These are phyloP conservation scores for Saccharomyces paradoxus DNA, from an alignment of 805 yeast genomes.

Conservation along the genomic window DNA sequence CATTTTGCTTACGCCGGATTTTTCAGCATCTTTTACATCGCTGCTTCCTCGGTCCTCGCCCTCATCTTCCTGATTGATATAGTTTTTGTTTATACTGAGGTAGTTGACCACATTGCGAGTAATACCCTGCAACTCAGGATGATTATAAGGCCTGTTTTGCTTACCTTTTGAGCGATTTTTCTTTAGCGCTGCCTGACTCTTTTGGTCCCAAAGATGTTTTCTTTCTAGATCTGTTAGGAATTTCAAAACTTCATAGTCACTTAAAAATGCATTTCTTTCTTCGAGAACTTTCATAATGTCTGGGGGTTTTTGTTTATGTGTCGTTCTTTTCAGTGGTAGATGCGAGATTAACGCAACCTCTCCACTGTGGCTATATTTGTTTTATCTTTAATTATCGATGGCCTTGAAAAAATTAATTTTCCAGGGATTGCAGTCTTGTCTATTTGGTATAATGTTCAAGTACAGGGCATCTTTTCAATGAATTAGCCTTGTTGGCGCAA, in stretches of 20 bases:
- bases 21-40: slow-evolving; percentile 10
- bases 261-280: slow-evolving; percentile 45
- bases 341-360: neutral
- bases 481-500: slow-evolving; percentile 17
- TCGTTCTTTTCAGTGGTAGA: neutral
- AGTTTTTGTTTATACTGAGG: slow-evolving; percentile 16
- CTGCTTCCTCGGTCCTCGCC: slow-evolving; percentile 6
- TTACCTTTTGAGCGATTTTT: slow-evolving; percentile 20
- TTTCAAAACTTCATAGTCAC: slow-evolving; percentile 49
- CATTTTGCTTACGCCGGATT: slow-evolving; percentile 22
- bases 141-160: slow-evolving; percentile 24
- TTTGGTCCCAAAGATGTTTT: slow-evolving; percentile 31
- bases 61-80: slow-evolving; percentile 14
- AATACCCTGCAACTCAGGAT: slow-evolving; percentile 32
- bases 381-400: neutral
- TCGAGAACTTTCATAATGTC: slow-evolving; percentile 35
- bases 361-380: neutral
- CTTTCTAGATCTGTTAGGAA: slow-evolving; percentile 40
- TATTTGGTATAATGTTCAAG: neutral
- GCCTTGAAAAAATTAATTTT: neutral
- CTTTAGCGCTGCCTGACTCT: slow-evolving; percentile 7
- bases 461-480: no score
- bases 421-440: no score
- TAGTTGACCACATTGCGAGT: slow-evolving; percentile 30
- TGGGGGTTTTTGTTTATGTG: neutral